Conservation (phyloP, 2,329 filamentous ascomycete genomes). For the Botryotinia globosa region DNA sequence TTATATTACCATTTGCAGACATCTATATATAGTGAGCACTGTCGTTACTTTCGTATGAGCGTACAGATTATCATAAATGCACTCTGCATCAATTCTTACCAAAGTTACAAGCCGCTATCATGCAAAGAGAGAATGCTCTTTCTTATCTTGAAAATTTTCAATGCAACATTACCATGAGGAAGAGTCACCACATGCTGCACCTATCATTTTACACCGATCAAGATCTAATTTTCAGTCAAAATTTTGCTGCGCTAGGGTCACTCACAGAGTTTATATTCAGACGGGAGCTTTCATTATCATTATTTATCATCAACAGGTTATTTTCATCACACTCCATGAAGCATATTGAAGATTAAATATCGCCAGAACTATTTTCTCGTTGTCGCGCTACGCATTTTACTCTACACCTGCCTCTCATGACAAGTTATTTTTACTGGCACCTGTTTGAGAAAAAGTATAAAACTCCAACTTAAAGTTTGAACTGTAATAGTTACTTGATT, state of each 20-base stretch:
- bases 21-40: not conserved
- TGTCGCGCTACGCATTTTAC: not conserved
- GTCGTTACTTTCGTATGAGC: accelerated
- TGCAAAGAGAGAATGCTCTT: not conserved
- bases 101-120: accelerated
- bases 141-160: not conserved
- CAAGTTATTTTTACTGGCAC: not conserved
- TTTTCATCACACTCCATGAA: not conserved
- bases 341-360: too few relatives aligned
- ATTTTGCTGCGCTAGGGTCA: too few relatives aligned
- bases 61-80: accelerated
- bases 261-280: not conserved
- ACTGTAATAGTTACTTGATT: not conserved
- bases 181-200: too few relatives aligned
- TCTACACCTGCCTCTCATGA: accelerated
- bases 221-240: not conserved
- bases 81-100: not conserved
- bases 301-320: too few relatives aligned
- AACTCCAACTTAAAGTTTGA: not conserved
- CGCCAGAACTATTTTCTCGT: not conserved
- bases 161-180: accelerated
- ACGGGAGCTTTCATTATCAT: not conserved
- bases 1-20: not conserved
- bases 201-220: not conserved
- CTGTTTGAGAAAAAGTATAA: accelerated